Conservation (phyloP, 2,329 filamentous ascomycete genomes). For the Talaromyces islandicus region DNA sequence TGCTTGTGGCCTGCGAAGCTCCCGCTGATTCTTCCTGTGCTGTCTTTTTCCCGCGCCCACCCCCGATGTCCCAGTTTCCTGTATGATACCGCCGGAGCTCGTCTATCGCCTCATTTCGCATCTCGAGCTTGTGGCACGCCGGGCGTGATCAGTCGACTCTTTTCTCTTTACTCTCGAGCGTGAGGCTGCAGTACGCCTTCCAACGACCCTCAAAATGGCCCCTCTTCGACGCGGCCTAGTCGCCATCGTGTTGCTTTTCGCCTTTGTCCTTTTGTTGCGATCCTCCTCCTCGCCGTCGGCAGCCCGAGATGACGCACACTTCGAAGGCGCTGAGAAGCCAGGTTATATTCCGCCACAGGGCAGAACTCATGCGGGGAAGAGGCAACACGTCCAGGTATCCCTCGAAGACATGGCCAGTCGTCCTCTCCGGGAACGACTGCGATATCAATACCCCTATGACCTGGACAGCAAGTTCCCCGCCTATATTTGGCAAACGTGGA, state of each 20-base stretch:
- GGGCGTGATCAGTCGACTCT: not conserved
- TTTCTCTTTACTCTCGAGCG: not conserved
- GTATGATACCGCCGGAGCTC: not conserved
- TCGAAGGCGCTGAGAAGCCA: not conserved
- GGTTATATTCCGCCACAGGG: slow-evolving; percentile 8
- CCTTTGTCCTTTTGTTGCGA: slow-evolving; percentile 8
- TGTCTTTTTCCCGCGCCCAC: not conserved
- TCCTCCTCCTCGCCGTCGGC: slow-evolving; percentile 2
- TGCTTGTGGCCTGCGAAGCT: not conserved
- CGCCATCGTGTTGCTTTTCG: slow-evolving; percentile 2
- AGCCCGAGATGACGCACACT: not conserved
- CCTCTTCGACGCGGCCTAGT: slow-evolving; percentile 4
- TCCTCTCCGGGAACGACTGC: slow-evolving; percentile 71
- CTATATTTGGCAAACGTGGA: slow-evolving; percentile 99
- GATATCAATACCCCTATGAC: slow-evolving; percentile 92
- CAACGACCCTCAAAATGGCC: not conserved
- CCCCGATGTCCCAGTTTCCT: not conserved
- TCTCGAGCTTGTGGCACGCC: not conserved
- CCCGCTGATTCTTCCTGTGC: not conserved
- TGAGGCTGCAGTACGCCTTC: not conserved
- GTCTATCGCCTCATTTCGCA: not conserved
- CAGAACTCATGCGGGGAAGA: slow-evolving; percentile 34
- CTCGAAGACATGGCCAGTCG: slow-evolving; percentile 66
- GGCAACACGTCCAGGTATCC: slow-evolving; percentile 49
- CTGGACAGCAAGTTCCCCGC: slow-evolving; percentile 83